These are phyloP conservation scores for Triticum monococcum DNA, from an alignment of 176 grass and related monocot species.

Conservation along the genomic window DNA sequence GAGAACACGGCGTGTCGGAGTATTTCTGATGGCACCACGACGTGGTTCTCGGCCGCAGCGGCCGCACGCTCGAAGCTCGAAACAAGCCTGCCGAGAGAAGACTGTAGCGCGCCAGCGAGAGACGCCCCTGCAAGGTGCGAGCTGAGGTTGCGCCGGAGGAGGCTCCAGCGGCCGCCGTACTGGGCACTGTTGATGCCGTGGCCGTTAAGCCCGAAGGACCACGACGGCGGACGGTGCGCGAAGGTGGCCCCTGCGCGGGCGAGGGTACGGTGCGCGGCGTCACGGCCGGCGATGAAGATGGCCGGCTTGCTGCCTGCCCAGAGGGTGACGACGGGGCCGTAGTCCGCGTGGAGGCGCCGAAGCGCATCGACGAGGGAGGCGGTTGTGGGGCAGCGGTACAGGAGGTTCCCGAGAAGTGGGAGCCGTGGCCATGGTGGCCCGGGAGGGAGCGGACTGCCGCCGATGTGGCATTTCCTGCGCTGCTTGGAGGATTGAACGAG, in stretches of 20 bases:
- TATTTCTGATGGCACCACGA: not conserved
- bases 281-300: slow-evolving; percentile 18
- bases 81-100: not conserved
- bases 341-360: not conserved
- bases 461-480: not conserved
- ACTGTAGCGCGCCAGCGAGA: not conserved
- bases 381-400: not conserved
- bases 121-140: not conserved
- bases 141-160: slow-evolving; percentile 27
- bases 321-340: slow-evolving; percentile 15
- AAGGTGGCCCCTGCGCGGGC: not conserved
- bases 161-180: slow-evolving; percentile 11
- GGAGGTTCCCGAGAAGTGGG: not conserved
- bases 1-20: slow-evolving; percentile 26
- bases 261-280: slow-evolving; percentile 12
- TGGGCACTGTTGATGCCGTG: slow-evolving; percentile 10
- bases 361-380: not conserved
- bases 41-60: not conserved
- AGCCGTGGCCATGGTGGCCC: not conserved
- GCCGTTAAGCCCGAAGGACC: not conserved
- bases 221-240: not conserved
- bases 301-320: not conserved
- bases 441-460: not conserved
- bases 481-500: not conserved
- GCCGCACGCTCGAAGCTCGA: not conserved